A percentile compares a stretch with the other conserved stretches of the same genome.
Conservation (phyloP, 768 basidiomycete species). For the Pleurotus pulmonarius region DNA sequence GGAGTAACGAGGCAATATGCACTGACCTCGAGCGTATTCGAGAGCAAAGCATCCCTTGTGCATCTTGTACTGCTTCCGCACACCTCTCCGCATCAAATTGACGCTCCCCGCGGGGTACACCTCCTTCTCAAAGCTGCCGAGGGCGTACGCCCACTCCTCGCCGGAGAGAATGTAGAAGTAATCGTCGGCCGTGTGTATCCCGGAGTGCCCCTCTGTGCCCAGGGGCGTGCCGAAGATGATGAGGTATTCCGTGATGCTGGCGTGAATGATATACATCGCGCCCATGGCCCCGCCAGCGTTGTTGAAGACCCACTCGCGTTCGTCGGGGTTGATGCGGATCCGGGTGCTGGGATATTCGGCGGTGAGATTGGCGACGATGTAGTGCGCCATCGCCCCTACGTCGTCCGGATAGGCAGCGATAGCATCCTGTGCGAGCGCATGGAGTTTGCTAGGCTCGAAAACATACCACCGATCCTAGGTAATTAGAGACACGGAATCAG, state of each 20-base stretch:
- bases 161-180: conserved; percentile 95
- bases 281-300: conserved; percentile 99
- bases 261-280: conserved; percentile 96
- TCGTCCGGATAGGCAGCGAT: conserved; percentile 63
- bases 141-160: conserved; percentile 89
- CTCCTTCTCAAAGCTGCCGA: conserved; percentile 82
- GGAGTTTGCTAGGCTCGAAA: conserved; percentile 68
- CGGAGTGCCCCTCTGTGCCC: conserved; percentile 95
- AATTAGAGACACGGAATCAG: neutral
- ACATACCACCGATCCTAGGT: conserved; percentile 82
- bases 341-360: conserved; percentile 51
- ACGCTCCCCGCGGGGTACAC: conserved; percentile 80
- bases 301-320: conserved; percentile 90
- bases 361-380: conserved; percentile 81
- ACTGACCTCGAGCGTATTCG: conserved; percentile 88
- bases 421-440: conserved; percentile 71
- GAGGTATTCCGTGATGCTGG: conserved; percentile 94
- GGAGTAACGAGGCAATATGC: neutral
- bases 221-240: conserved; percentile 95
- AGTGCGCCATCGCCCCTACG: conserved; percentile 68
- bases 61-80: conserved; percentile 97
- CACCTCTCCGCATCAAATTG: conserved; percentile 78
- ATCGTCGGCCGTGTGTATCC: conserved; percentile 93
- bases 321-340: conserved; percentile 45
- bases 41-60: conserved; percentile 93